Evolutionary conservation across 345 rosid species (phyloP).

Genomic region (Jatropha curcas): DNA sequence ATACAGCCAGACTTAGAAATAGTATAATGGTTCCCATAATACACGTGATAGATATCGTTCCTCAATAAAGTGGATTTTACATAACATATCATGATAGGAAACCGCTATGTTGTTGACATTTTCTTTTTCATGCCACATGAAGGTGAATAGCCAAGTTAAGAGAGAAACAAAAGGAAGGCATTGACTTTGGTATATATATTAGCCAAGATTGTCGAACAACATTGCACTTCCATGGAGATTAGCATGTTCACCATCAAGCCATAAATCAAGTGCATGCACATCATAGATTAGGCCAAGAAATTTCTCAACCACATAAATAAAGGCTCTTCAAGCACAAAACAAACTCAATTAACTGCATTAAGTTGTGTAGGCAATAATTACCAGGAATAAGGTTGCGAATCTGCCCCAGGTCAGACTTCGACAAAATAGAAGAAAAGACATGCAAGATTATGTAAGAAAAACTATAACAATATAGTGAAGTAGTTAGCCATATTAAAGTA

Average conservation of each 20-base stretch:
- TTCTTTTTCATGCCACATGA: background rate
- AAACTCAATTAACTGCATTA: background rate
- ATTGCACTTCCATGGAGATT: background rate
- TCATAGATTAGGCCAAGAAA: background rate
- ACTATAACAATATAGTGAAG: background rate
- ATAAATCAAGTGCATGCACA: conserved; percentile 1
- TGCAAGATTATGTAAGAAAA: conserved; percentile 26
- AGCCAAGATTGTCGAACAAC: background rate
- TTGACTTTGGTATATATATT: background rate
- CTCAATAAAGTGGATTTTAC: background rate
- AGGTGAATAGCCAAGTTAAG: background rate
- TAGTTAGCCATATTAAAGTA: background rate
- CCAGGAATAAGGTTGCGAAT: conserved; percentile 79
- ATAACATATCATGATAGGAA: background rate
- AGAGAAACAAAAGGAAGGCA: background rate
- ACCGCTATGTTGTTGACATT: background rate
- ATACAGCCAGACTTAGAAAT: background rate
- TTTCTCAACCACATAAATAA: background rate
- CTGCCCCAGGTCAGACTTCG: conserved; percentile 82
- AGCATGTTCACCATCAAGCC: background rate
- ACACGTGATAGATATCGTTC: background rate
- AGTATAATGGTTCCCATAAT: background rate
- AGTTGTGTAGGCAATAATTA: conserved; percentile 36
- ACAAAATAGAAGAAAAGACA: conserved; percentile 22
- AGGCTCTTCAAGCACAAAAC: background rate